Base-by-base conservation (phyloP, 805 yeast species). In the Zygosaccharomyces siamensis region DNA sequence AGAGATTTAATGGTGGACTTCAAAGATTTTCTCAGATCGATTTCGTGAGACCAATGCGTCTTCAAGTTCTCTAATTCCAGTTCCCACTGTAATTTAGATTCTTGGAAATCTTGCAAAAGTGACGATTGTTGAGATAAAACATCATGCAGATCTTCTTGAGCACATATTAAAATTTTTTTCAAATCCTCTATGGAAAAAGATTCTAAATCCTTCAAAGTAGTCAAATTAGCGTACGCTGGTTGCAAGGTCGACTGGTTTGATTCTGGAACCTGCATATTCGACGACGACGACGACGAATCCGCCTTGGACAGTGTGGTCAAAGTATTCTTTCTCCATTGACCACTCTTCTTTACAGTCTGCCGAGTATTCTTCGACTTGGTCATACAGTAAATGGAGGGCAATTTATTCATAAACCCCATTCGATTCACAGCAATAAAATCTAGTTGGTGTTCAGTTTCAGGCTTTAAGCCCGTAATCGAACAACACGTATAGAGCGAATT, bases 71-170 rank as follows among this genome's bases (percentile, higher is more conserved):
- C 66, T 12, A 64, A 44, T 47, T 64, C 67, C 33, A 61, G 43
- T 39, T 58, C 55, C 37, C 65, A 43, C 41, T 61, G 62, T 33
- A 55, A n/a, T 46, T 60, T 59, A 1, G 64, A 54, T 32, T 63
- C 69, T 39, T 57, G 55, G 45, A 65, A 66, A 46, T 66, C 68
- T 36, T 61, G 60, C 20, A 60, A 48, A 3, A 57, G 36, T 5
- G 60, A 54, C 3, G 56, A 31, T 37, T 62, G 62, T 39, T 63
- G 67, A 12, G 57, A 51, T 8, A 65, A 47, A 3, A 65, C 64
- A n/a, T 63, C 64, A 47, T 64, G 70, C 48, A 65, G 45, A 47
- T 65, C 68, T 46, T 64, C 68, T 46, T 65, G 69, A 1, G 68
- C 58, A 46, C 66, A 62, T 4, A 63, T 60, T 36, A 66, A 47